phyloP scores from a whole-genome alignment of 129 eudicot species.

The Centella asiatica region DNA sequence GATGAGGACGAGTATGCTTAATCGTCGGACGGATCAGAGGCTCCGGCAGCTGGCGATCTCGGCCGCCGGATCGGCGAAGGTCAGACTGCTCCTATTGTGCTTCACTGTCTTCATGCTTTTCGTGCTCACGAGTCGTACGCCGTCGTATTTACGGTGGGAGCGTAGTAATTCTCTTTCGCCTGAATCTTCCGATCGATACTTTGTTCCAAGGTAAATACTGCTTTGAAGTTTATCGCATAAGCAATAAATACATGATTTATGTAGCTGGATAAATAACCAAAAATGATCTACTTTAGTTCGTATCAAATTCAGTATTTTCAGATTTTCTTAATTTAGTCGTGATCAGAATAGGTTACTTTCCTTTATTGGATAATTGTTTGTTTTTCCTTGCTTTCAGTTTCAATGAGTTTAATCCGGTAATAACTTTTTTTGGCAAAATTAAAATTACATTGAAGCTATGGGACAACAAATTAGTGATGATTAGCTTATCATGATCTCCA shows the following conservation, averaged over 20 bases:
- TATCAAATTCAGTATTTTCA: too few relatives aligned
- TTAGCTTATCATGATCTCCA: too few relatives aligned
- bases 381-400: too few relatives aligned
- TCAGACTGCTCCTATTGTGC: conserved; percentile 53
- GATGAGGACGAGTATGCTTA: conserved; percentile 43
- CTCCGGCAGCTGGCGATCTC: conserved; percentile 46
- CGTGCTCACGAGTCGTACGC: conserved; percentile 38
- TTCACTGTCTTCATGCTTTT: conserved; percentile 36
- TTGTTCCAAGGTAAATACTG: conserved; percentile 32
- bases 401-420: too few relatives aligned
- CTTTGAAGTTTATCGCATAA: background rate
- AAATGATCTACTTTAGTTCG: too few relatives aligned
- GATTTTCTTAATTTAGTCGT: too few relatives aligned
- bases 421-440: too few relatives aligned
- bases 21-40: conserved; percentile 57
- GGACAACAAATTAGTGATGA: too few relatives aligned
- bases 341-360: too few relatives aligned
- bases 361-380: too few relatives aligned
- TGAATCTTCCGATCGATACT: conserved; percentile 22
- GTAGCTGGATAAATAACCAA: too few relatives aligned
- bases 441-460: too few relatives aligned
- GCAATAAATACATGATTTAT: background rate
- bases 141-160: conserved; percentile 52
- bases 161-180: conserved; percentile 22
- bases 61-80: conserved; percentile 51